phyloP scores from a whole-genome alignment of 805 yeast species.

The Lipomyces japonicus region DNA sequence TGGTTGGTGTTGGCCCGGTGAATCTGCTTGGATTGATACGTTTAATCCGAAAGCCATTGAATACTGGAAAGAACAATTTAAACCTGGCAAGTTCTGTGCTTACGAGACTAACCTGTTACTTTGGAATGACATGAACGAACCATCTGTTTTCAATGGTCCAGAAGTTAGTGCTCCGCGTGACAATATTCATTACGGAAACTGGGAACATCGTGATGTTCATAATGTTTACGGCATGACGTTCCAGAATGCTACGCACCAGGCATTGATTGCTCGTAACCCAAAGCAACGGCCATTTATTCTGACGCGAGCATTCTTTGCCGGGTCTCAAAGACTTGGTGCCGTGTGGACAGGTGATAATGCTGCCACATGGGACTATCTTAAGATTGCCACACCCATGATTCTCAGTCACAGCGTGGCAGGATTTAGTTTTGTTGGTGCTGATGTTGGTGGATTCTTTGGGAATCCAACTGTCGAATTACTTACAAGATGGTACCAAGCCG shows the following conservation, averaged over 20 bases:
- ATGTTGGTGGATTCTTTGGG: slow-evolving; percentile 95
- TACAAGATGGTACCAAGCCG: slow-evolving; percentile 93
- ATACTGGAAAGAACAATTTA: slow-evolving; percentile 58
- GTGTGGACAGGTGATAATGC: slow-evolving; percentile 98
- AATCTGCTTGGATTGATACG: slow-evolving; percentile 89
- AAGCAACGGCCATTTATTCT: slow-evolving; percentile 72
- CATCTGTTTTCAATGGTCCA: slow-evolving; percentile 91
- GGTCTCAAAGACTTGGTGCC: slow-evolving; percentile 87
- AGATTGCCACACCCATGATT: slow-evolving; percentile 80
- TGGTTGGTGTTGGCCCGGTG: slow-evolving; percentile 99
- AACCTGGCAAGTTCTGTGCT: slow-evolving; percentile 41
- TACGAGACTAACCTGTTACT: slow-evolving; percentile 62
- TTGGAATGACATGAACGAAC: slow-evolving; percentile 99
- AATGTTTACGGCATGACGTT: slow-evolving; percentile 76
- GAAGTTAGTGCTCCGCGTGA: slow-evolving; percentile 89
- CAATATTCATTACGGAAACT: slow-evolving; percentile 66
- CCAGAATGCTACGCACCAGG: slow-evolving; percentile 74
- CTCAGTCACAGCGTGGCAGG: slow-evolving; percentile 77
- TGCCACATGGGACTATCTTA: slow-evolving; percentile 86
- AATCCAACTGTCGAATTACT: slow-evolving; percentile 77
- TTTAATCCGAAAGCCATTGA: slow-evolving; percentile 57
- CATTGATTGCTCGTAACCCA: slow-evolving; percentile 52
- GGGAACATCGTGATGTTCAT: slow-evolving; percentile 91
- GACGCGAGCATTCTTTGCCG: slow-evolving; percentile 83
- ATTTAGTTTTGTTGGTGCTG: slow-evolving; percentile 92